Evolutionary conservation across 345 rosid species (phyloP).

Genomic region (Syzygium grande): DNA sequence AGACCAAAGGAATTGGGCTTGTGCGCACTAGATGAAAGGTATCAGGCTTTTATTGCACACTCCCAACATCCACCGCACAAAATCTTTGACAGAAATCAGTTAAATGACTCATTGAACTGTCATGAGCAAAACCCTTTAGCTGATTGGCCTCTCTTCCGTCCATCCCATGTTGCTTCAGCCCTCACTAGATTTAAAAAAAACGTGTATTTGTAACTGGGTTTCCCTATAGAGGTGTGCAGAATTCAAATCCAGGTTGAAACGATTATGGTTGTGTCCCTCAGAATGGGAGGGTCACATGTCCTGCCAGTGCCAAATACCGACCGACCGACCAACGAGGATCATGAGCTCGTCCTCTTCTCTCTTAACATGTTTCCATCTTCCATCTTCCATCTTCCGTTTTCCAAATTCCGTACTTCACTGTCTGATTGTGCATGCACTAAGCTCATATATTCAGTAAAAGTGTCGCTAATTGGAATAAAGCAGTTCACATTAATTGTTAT

Average conservation of each 20-base stretch:
- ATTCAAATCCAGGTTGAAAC: background rate
- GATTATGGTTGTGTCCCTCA: background rate
- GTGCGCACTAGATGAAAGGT: too few species aligned
- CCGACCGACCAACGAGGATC: background rate
- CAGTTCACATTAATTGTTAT: background rate
- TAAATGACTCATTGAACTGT: background rate
- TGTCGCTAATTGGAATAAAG: background rate
- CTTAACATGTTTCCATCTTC: background rate
- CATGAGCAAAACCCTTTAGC: background rate
- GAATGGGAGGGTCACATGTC: background rate
- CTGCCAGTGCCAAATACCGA: background rate
- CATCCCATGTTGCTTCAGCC: background rate
- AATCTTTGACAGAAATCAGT: background rate
- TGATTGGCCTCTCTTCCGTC: background rate
- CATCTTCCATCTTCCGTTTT: background rate
- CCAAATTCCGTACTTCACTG: background rate
- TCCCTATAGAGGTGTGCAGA: background rate
- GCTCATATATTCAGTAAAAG: background rate
- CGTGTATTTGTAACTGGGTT: background rate
- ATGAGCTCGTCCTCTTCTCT: background rate
- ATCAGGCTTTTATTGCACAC: too few species aligned
- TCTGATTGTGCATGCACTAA: background rate
- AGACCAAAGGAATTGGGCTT: too few species aligned
- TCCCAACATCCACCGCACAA: background rate
- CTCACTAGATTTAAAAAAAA: background rate